These are phyloP conservation scores for Clathrus columnatus DNA, from an alignment of 768 basidiomycete genomes.

Conservation along the genomic window DNA sequence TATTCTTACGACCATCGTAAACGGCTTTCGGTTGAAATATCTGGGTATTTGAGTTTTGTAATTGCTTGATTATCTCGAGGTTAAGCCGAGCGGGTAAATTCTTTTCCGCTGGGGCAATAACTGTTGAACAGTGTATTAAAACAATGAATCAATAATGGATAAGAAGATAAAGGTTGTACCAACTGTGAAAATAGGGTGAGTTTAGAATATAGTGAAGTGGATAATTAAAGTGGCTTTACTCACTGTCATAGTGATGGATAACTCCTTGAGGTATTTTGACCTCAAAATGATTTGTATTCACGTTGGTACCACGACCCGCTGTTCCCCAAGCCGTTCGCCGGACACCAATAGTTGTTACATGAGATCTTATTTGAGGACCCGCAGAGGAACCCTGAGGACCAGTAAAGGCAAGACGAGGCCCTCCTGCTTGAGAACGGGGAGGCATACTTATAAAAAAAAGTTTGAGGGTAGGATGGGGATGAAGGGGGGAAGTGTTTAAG, in stretches of 20 bases:
- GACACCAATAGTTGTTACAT: slow-evolving; percentile 53
- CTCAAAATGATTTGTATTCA: slow-evolving; percentile 54
- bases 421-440: not conserved
- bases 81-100: slow-evolving; percentile 57
- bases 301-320: slow-evolving; percentile 36
- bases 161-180: not conserved
- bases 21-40: slow-evolving; percentile 66
- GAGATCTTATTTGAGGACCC: slow-evolving; percentile 14
- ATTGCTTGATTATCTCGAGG: slow-evolving; percentile 54
- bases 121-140: slow-evolving; percentile 24
- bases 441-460: not conserved
- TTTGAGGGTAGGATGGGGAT: not conserved
- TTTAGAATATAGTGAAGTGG: not conserved
- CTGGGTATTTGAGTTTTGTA: slow-evolving; percentile 53
- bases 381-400: not conserved
- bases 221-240: slow-evolving; percentile 19
- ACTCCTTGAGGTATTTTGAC: slow-evolving; percentile 50
- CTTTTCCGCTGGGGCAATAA: slow-evolving; percentile 63
- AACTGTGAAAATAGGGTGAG: not conserved
- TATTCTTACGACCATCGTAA: slow-evolving; percentile 75
- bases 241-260: slow-evolving; percentile 77
- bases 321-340: slow-evolving; percentile 57
- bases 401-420: not conserved
- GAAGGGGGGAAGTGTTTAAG: not conserved
- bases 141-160: slow-evolving; percentile 31